These are phyloP conservation scores for Yamadazyma paraphyllophila DNA, from an alignment of 805 yeast genomes.

Conservation along the genomic window DNA sequence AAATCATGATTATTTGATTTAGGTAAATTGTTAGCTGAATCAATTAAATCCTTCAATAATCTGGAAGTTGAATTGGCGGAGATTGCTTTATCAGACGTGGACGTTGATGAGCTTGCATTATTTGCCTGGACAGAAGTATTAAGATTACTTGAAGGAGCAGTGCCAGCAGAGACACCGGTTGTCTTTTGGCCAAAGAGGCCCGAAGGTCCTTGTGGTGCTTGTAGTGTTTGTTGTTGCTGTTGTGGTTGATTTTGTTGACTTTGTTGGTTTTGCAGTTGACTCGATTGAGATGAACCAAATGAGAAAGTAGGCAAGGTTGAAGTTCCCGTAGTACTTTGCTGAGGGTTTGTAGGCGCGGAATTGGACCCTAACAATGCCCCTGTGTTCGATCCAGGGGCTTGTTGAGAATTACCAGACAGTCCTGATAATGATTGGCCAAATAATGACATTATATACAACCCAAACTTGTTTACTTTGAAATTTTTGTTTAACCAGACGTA, in stretches of 20 bases:
- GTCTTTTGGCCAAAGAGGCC: constrained; percentile 2
- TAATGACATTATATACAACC: constrained; percentile 9
- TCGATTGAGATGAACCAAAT: background rate
- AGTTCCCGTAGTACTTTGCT: background rate
- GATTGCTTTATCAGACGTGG: constrained; percentile 1
- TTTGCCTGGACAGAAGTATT: background rate
- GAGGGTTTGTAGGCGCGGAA: background rate
- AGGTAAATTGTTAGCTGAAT: constrained; percentile 75
- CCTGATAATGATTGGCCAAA: constrained; percentile 9
- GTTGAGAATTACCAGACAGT: background rate
- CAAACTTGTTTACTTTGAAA: constrained; percentile 6
- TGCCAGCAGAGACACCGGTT: constrained; percentile 1
- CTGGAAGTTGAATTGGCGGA: constrained; percentile 17
- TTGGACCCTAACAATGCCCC: constrained; percentile 5
- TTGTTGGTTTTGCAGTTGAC: background rate
- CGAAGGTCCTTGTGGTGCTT: background rate
- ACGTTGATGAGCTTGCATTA: background rate
- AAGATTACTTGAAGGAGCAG: background rate
- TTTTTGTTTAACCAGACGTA: background rate
- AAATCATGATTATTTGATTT: constrained; percentile 54
- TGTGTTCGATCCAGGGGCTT: background rate
- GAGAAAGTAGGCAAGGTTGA: background rate
- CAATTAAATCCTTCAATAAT: constrained; percentile 67
- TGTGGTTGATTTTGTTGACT: constrained; percentile 4
- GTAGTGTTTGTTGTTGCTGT: constrained; percentile 3